Evolutionary conservation across 768 basidiomycete species (phyloP).

Genomic region (Podaxis pistillaris): DNA sequence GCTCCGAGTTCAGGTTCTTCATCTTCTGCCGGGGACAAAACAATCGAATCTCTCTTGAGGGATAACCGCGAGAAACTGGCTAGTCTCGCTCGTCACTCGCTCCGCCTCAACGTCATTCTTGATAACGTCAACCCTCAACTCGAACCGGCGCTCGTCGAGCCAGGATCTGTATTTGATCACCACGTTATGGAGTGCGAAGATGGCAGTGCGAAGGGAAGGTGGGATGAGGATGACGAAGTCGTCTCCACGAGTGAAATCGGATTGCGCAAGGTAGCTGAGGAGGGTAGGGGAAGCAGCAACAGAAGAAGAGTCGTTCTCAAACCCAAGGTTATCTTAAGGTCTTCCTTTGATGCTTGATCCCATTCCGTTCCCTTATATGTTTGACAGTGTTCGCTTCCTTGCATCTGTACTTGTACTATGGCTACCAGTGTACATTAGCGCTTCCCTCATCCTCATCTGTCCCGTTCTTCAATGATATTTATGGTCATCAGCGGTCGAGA

Average conservation of each 20-base stretch:
- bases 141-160: conserved; percentile 25
- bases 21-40: neutral
- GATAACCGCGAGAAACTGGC: conserved; percentile 17
- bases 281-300: neutral
- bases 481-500: neutral
- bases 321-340: conserved; percentile 18
- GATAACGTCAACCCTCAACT: conserved; percentile 25
- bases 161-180: conserved; percentile 26
- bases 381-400: neutral
- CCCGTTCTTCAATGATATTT: neutral
- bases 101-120: conserved; percentile 19
- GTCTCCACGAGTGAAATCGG: conserved; percentile 34
- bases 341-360: conserved; percentile 4
- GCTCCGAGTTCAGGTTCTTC: conserved; percentile 8
- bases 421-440: neutral
- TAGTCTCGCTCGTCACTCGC: conserved; percentile 29
- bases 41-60: conserved; percentile 14
- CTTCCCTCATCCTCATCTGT: neutral
- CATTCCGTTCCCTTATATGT: neutral
- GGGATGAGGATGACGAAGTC: conserved; percentile 19
- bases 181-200: conserved; percentile 30
- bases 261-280: conserved; percentile 18
- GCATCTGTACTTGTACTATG: neutral
- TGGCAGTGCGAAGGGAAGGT: neutral
- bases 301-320: conserved; percentile 14